Evolutionary conservation across 2,329 filamentous ascomycete genomes (phyloP), one percentile per base, ranked within the genome.

Genomic region (Trichophyton simii): DNA sequence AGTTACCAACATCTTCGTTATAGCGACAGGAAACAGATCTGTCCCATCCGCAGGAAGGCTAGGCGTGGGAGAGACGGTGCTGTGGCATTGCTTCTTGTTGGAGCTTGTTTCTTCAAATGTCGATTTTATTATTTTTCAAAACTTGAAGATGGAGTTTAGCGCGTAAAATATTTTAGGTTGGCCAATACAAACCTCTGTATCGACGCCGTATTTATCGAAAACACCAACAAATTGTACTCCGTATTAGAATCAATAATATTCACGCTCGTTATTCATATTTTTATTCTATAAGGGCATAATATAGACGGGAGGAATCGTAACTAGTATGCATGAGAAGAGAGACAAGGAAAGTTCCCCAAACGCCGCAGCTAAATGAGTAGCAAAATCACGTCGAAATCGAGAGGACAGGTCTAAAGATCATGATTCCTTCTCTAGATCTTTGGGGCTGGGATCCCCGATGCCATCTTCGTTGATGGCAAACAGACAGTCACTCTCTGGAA

Each of bases 391-490:
- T 8, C 22, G 34, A 9, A 22, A n/a, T 3, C 8, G n/a, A 58
- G 22, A 25, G 34, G 34, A 38, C 9, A 38, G 11, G 9, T 38
- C 5, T 15, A n/a, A n/a, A 18, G 41, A 41, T 58, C 55, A 58
- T 42, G 36, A 44, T 3, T 90, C 87, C 76, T 95, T 95, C 72
- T 97, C 92, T 72, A 92, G 75, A 70, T 99, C 94, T 79, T 99
- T 99, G 54, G 94, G 92, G 63, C 87, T 89, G 52, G 94, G 94
- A 72, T 99, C 94, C 31, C 90, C 90, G 70, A 99, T 99, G 50
- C 94, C 94, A 72, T 96, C 91, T 75, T 97, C 95, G 62, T 89
- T 90, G 72, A 99, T 99, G 55, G 94, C 92, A 76, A 99, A 99
- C 68, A 97, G 77, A 71, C 90, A 95, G 74, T 99, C 95, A 69